Base-by-base conservation (phyloP, 805 yeast genomes). In the Wickerhamomyces bovis region DNA sequence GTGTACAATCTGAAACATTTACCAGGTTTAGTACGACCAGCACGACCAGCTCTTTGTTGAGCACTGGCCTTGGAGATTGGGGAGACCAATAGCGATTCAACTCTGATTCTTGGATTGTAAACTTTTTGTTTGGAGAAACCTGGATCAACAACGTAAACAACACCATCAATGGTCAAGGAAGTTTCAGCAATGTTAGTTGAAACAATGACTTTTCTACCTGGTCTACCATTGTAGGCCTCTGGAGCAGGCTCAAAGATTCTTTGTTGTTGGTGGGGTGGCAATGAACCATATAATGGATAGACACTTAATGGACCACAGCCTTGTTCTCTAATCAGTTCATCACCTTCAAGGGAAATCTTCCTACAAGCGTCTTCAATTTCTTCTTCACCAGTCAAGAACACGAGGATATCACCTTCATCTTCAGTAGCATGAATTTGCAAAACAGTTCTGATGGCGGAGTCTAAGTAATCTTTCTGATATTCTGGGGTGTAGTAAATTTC, bases 1-100 rank as follows among this genome's bases (percentile, higher is more conserved):
- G 99, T 94, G 70, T 92, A 92, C 45, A 92, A 73, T 62, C 99
- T 77, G 78, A 92, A 92, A 69, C 97, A 92, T 67, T 94, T 92
- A 63, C 99, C 99, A 15, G 98, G 97, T 61, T 96, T 80, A 7
- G 97, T 92, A 80, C 99, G 92, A 72, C 99, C 99, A 46, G 99
- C 99, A 78, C 99, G 87, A 78, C 99, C 99, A 31, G 98, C 98
- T 68, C 99, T 81, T 69, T 92, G 99, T 69, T 92, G 97, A 1
- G 99, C 96, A 42, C 95, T 83, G 0, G 99, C 99, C 69, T 89
- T 90, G 11, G 98, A 90, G 52, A 94, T 90, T 33, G 98, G 98
- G 9, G 97, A 87, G 5, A 94, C 98, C 44, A 92, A 74, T 56
- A 92, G 73, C 0, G 97, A 89, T 67, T 92, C 97, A 26, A 92